These are phyloP conservation scores for Cutaneotrichosporon mucoides DNA, from an alignment of 1,284 basidiomycete species.

Conservation along the genomic window DNA sequence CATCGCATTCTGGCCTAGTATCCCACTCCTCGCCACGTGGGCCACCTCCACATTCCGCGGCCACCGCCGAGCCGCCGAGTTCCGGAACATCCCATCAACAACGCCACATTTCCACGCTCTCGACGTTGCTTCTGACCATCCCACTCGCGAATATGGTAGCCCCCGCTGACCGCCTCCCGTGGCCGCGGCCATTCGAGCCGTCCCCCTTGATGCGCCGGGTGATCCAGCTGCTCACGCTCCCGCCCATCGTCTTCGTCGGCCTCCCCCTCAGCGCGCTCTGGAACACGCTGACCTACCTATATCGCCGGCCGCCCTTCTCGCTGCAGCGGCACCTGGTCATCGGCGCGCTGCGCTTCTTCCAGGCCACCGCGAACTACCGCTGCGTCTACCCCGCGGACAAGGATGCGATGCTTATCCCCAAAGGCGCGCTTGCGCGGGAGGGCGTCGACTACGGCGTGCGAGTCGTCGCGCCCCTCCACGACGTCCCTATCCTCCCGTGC, in stretches of 20 bases:
- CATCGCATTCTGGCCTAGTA: too few relatives aligned
- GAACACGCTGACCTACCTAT: conserved; percentile 7
- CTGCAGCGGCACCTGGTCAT: conserved; percentile 7
- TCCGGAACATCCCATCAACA: too few relatives aligned
- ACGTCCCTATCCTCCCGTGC: background rate
- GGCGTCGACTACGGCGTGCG: conserved; percentile 8
- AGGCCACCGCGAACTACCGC: background rate
- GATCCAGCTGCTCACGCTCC: conserved; percentile 4
- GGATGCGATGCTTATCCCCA: conserved; percentile 4
- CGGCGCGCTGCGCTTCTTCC: conserved; percentile 1
- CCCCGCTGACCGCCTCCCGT: conserved; percentile 4
- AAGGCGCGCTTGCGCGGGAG: background rate
- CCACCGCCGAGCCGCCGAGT: too few relatives aligned
- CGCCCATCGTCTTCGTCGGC: conserved; percentile 1
- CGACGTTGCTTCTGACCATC: too few relatives aligned
- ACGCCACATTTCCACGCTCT: too few relatives aligned
- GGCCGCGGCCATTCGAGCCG: conserved; percentile 9
- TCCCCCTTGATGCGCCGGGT: background rate
- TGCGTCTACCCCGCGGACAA: conserved; percentile 6
- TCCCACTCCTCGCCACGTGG: too few relatives aligned
- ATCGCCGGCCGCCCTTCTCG: conserved; percentile 4
- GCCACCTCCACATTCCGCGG: too few relatives aligned
- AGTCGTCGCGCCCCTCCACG: conserved; percentile 4
- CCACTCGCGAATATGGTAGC: background rate
- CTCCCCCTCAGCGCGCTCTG: conserved; percentile 1